Evolutionary conservation across 768 basidiomycete genomes (phyloP).

Genomic region (Hygrocybe coccinea): DNA sequence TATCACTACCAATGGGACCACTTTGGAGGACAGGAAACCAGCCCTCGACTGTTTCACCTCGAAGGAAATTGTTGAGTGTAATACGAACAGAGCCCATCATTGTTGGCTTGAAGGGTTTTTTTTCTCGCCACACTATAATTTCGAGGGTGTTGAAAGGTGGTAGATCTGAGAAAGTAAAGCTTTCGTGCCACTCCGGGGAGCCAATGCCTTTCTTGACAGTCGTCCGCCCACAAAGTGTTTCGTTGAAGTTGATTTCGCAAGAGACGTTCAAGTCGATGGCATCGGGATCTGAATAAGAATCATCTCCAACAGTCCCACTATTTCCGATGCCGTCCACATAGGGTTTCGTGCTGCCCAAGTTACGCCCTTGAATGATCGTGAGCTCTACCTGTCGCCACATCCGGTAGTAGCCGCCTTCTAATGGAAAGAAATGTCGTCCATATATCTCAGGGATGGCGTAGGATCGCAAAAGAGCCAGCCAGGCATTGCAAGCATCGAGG

Average conservation of each 20-base stretch:
- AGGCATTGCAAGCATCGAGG: slow-evolving; percentile 59
- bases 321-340: slow-evolving; percentile 10
- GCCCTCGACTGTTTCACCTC: slow-evolving; percentile 72
- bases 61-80: slow-evolving; percentile 62
- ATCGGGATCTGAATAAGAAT: slow-evolving; percentile 40
- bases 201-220: slow-evolving; percentile 64
- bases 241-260: slow-evolving; percentile 74
- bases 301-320: slow-evolving; percentile 28
- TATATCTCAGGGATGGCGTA: slow-evolving; percentile 80
- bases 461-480: slow-evolving; percentile 76
- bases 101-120: slow-evolving; percentile 51
- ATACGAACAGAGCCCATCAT: slow-evolving; percentile 61
- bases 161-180: slow-evolving; percentile 66
- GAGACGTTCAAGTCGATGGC: slow-evolving; percentile 64
- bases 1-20: slow-evolving; percentile 43
- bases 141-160: slow-evolving; percentile 73
- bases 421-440: slow-evolving; percentile 49
- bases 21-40: slow-evolving; percentile 74
- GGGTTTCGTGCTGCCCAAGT: slow-evolving; percentile 46
- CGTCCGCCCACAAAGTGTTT: slow-evolving; percentile 64
- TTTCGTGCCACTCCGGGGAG: slow-evolving; percentile 79
- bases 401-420: slow-evolving; percentile 73
- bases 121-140: slow-evolving; percentile 66
- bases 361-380: slow-evolving; percentile 67
- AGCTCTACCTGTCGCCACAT: slow-evolving; percentile 84